These are phyloP conservation scores for Pleurotus ostreatus DNA, from an alignment of 768 basidiomycete genomes.

Conservation along the genomic window DNA sequence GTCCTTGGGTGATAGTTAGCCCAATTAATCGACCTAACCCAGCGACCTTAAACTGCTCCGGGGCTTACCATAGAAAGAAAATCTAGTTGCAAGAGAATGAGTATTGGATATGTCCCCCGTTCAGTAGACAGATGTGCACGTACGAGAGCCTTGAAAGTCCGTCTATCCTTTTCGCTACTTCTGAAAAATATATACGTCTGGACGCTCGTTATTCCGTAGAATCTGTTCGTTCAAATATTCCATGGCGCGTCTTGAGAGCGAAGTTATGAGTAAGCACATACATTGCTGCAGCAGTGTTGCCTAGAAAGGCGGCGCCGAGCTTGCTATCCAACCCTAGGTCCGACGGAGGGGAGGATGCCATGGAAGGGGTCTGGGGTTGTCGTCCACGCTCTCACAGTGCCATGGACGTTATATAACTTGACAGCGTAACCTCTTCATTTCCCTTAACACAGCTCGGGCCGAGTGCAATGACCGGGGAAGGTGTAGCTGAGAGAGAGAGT, in stretches of 20 bases:
- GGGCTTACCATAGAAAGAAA: conserved; percentile 21
- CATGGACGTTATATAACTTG: background rate
- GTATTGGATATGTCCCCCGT: background rate
- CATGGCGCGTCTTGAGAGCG: background rate
- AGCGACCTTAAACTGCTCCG: background rate
- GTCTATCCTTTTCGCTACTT: conserved; percentile 23
- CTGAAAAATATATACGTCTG: conserved; percentile 38
- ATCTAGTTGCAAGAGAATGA: conserved; percentile 12
- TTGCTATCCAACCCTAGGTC: conserved; percentile 24
- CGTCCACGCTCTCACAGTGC: background rate
- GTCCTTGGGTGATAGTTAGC: conserved; percentile 18
- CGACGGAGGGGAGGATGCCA: background rate
- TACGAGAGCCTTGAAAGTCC: conserved; percentile 26
- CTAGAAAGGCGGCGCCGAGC: conserved; percentile 42
- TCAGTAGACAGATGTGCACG: conserved; percentile 5
- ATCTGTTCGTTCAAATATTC: conserved; percentile 18
- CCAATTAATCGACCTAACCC: no score
- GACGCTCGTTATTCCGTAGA: conserved; percentile 38
- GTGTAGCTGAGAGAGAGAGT: no score
- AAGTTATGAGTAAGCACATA: conserved; percentile 17
- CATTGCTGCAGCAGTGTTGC: conserved; percentile 35
- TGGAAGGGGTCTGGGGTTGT: background rate
- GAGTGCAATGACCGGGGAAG: background rate
- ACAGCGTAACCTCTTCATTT: no score
- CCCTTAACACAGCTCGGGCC: background rate